Evolutionary conservation across 2,329 filamentous ascomycete species (phyloP).

Genomic region (Fusarium sterilihyphosum): DNA sequence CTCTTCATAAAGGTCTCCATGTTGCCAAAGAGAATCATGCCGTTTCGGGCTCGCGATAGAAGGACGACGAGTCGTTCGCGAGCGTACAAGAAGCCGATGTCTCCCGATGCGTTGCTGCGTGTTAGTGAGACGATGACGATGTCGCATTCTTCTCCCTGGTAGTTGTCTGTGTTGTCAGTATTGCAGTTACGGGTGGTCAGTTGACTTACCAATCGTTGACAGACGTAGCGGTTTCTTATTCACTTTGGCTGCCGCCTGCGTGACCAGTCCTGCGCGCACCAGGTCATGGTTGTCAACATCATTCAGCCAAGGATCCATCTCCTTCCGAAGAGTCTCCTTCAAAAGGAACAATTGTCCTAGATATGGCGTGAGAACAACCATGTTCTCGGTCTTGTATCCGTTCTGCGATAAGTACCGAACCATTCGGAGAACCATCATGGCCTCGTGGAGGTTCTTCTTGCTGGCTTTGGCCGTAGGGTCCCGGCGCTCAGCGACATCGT

Average conservation of each 20-base stretch:
- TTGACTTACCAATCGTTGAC: constrained; percentile 72
- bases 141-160: constrained; percentile 80
- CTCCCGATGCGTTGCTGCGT: constrained; percentile 68
- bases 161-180: constrained; percentile 67
- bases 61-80: constrained; percentile 77
- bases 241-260: constrained; percentile 59
- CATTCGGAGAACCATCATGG: constrained; percentile 69
- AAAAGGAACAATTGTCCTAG: constrained; percentile 73
- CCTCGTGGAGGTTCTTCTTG: constrained; percentile 72
- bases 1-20: constrained; percentile 71
- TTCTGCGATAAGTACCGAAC: constrained; percentile 77
- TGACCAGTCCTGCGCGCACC: constrained; percentile 66
- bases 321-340: constrained; percentile 59
- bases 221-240: constrained; percentile 65
- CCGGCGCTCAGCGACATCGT: constrained; percentile 56
- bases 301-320: constrained; percentile 73
- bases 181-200: accelerated
- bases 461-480: constrained; percentile 62
- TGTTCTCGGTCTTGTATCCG: constrained; percentile 70
- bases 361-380: constrained; percentile 79
- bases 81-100: constrained; percentile 77
- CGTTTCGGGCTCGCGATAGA: constrained; percentile 72
- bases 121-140: constrained; percentile 76
- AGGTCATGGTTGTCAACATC: constrained; percentile 75
- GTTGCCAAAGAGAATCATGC: constrained; percentile 76